phyloP scores from a whole-genome alignment of 306 rosid genomes.

The Morella rubra region DNA sequence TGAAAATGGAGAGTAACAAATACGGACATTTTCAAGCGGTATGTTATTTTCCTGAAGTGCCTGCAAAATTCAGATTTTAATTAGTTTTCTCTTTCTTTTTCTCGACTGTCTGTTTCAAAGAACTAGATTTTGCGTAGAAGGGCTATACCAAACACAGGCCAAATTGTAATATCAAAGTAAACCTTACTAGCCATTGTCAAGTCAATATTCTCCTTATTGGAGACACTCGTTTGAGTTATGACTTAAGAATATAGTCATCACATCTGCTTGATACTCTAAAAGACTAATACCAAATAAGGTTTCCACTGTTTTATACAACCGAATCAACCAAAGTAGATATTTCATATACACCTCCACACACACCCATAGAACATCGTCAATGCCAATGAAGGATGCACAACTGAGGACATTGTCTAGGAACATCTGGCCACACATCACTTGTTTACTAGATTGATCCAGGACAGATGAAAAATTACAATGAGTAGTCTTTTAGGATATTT shows the following conservation, averaged over 20 bases:
- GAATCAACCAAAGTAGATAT: no score
- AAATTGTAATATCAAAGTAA: not conserved
- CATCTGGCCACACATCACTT: not conserved
- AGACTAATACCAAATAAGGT: not conserved
- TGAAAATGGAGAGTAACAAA: conserved; percentile 83
- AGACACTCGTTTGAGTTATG: not conserved
- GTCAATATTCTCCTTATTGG: no score
- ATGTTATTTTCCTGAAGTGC: conserved; percentile 50
- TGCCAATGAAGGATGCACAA: not conserved
- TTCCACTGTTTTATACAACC: no score
- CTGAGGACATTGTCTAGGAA: not conserved
- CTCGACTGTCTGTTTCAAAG: not conserved
- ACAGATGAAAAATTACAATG: no score
- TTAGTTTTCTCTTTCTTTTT: not conserved
- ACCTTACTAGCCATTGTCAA: not conserved
- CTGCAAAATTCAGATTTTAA: conserved; percentile 33
- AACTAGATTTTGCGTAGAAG: not conserved
- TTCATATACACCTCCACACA: no score
- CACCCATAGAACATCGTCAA: no score
- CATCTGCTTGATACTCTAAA: not conserved
- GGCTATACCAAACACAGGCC: not conserved
- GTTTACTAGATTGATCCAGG: no score
- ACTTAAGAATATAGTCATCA: not conserved
- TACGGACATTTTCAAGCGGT: conserved; percentile 54
- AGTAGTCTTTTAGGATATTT: no score